Conservation (phyloP, 352 stramenopile genomes). For the Globisporangium heterothallicum region DNA sequence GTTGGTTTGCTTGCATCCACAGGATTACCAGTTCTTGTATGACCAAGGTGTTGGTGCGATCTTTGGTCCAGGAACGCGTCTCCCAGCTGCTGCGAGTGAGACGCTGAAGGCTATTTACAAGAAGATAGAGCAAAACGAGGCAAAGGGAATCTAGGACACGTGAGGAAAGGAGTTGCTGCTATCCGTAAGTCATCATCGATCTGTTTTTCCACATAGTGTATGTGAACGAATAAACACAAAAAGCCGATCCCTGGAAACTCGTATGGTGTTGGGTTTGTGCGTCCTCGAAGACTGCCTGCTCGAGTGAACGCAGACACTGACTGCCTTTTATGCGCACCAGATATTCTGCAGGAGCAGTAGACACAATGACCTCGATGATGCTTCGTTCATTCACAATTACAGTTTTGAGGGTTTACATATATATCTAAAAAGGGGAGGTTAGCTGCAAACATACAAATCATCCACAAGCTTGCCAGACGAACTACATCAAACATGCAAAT, state of each 20-base stretch:
- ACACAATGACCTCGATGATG: background rate
- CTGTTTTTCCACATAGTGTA: background rate
- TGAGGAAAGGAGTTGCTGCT: background rate
- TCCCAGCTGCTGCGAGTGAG: constrained; percentile 75
- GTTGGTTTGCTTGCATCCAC: constrained; percentile 1
- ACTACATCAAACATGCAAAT: constrained; percentile 58
- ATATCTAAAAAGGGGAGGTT: background rate
- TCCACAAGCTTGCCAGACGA: background rate
- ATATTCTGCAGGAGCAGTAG: no score
- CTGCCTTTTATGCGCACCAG: no score
- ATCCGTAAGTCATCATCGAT: background rate
- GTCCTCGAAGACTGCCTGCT: no score
- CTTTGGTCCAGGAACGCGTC: constrained; percentile 94
- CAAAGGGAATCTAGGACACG: constrained; percentile 23
- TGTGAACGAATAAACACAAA: background rate
- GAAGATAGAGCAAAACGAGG: constrained; percentile 40
- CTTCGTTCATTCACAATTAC: background rate
- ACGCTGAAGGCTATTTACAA: constrained; percentile 51
- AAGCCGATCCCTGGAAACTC: no score
- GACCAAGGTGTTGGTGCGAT: constrained; percentile 89
- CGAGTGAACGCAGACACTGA: no score
- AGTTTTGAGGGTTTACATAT: background rate
- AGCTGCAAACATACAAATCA: background rate
- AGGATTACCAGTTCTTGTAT: constrained; percentile 96
- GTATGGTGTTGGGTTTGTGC: no score